Percentiles rank a stretch among this genome's conserved stretches.
Evolutionary conservation across 1,284 basidiomycete genomes (phyloP).

Genomic region (Melanopsichium pennsylvanicum): DNA sequence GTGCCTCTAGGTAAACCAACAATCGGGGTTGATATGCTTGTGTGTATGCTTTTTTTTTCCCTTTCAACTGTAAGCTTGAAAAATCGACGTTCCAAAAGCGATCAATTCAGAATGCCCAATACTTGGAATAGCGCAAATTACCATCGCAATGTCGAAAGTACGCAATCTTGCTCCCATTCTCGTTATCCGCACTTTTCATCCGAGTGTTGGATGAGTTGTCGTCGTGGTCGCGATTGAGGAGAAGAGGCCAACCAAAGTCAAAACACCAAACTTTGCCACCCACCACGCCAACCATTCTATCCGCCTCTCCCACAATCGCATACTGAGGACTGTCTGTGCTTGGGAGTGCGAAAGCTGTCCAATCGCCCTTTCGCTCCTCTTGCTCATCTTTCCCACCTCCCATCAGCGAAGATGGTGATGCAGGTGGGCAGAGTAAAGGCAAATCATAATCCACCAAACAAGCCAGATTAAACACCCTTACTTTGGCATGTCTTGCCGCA

Average conservation of each 20-base stretch:
- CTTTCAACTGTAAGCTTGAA: background rate
- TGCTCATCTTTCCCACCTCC: background rate
- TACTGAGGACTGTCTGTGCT: constrained; percentile 30
- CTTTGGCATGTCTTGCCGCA: constrained; percentile 15
- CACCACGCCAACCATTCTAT: constrained; percentile 28
- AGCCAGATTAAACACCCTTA: constrained; percentile 22
- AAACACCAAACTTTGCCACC: constrained; percentile 34
- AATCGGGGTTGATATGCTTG: too few species aligned
- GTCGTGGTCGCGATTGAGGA: too few species aligned
- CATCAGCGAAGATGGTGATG: background rate
- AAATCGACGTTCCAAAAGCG: too few species aligned
- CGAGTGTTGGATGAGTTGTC: too few species aligned
- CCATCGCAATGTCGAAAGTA: constrained; percentile 15
- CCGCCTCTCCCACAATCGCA: constrained; percentile 6
- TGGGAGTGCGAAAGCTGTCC: constrained; percentile 31
- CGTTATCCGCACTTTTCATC: too few species aligned
- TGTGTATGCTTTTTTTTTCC: too few species aligned
- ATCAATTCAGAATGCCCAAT: too few species aligned
- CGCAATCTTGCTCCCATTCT: background rate
- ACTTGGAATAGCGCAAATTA: constrained; percentile 7
- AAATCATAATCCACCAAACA: constrained; percentile 7
- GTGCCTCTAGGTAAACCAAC: too few species aligned
- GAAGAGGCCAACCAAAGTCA: constrained; percentile 22
- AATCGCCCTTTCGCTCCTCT: constrained; percentile 8
- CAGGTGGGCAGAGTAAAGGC: constrained; percentile 6